Evolutionary conservation across 345 rosid genomes (phyloP), one percentile per base, ranked within the genome.

Genomic region (Pistacia atlantica): DNA sequence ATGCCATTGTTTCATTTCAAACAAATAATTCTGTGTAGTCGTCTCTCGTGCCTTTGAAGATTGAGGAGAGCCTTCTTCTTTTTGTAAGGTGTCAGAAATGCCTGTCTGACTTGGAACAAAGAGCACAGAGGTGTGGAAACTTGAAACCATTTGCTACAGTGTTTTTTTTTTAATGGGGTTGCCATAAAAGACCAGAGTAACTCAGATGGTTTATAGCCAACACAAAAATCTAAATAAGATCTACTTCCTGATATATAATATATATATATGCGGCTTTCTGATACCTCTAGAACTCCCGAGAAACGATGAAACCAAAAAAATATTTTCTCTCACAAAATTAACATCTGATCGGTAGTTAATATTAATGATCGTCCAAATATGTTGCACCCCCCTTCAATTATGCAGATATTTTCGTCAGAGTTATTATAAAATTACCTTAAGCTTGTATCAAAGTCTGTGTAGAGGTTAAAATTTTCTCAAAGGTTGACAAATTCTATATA

Each of bases 111-210:
- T 31, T 20, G 74, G 77, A 83, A 65, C 75, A 63, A 51, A 48
- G 33, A 33, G 9, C 71, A 51, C 35, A 60, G 45, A 57, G 57
- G 37, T 58, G 56, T 79, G 79, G 82, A 77, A 83, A 79, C 86
- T 82, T 82, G 83, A 77, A 77, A 75, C 77, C 75, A 79, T 60
- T 77, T 71, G 79, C 46, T n/a, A 54, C 31, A 37, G 16, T 35
- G 14, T n/a, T 58, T 62, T 45, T 59, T 65, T 52, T 17, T 22
- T 17, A 11, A n/a, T 22, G 3, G 18, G 20, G 62, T 13, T 74
- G 22, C 28, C 64, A 20, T 54, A 22, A 51, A 74, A 22, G 63
- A 55, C 63, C 33, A 58, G 6, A 65, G 61, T 54, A 62, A 63
- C n/a, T 35, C 31, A n/a, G 42, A 48, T 25, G 17, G 20, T 25